Evolutionary conservation across 2,329 filamentous ascomycete genomes (phyloP).

Genomic region (Diaporthe ampelina): DNA sequence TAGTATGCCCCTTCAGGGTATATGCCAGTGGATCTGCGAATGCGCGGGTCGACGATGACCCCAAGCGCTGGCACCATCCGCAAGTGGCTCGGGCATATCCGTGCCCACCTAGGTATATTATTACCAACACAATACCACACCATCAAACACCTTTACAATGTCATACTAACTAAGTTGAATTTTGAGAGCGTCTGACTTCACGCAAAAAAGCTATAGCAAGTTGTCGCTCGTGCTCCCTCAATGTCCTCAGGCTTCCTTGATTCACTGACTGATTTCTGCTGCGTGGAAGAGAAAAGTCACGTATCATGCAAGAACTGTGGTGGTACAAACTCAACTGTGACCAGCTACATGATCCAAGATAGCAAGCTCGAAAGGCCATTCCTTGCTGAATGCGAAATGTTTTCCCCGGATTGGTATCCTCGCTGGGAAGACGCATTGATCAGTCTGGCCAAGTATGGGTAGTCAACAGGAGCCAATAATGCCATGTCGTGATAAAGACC

Average conservation of each 20-base stretch:
- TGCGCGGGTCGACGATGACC: background rate
- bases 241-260: background rate
- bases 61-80: background rate
- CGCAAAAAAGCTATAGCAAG: too few species aligned
- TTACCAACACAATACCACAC: too few species aligned
- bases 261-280: background rate
- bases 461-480: background rate
- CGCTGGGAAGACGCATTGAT: too few species aligned
- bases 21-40: background rate
- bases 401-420: background rate
- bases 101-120: background rate
- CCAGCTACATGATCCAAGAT: background rate
- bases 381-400: background rate
- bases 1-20: constrained; percentile 9
- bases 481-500: background rate
- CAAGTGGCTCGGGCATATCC: background rate
- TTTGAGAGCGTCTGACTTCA: too few species aligned
- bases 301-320: background rate
- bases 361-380: background rate
- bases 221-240: background rate
- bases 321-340: too few species aligned
- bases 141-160: too few species aligned
- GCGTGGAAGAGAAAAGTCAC: background rate
- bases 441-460: background rate
- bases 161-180: too few species aligned